Percentiles rank a stretch among this genome's conserved stretches.
Evolutionary conservation across 371 early-diverging fungal genomes (phyloP).

Genomic region (Rhizopus sp.): DNA sequence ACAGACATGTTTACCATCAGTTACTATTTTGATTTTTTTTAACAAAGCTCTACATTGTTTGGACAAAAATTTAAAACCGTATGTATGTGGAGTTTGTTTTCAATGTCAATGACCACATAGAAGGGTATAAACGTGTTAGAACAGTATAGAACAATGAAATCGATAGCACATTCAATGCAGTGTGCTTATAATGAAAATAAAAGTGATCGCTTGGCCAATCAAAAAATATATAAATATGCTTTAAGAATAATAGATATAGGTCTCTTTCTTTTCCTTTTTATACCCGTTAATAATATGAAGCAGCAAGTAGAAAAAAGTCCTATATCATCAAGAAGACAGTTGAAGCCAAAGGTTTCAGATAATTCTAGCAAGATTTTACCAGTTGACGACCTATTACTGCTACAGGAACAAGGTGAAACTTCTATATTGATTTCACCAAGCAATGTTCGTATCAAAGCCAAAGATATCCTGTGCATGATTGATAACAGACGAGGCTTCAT

Average conservation of each 20-base stretch:
- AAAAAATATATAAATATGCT: neutral
- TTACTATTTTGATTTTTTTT: too few relatives aligned
- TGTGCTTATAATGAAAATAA: slow-evolving; percentile 1
- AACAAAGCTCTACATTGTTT: too few relatives aligned
- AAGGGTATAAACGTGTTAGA: too few relatives aligned
- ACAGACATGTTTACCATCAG: too few relatives aligned
- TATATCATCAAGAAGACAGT: neutral
- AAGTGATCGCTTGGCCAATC: slow-evolving; percentile 8
- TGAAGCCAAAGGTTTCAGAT: neutral
- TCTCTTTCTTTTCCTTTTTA: neutral
- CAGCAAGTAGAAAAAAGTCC: neutral
- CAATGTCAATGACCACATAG: too few relatives aligned
- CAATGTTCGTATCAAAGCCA: neutral
- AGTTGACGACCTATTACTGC: neutral
- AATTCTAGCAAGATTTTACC: neutral
- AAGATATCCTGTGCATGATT: slow-evolving; percentile 12
- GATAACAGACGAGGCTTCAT: slow-evolving; percentile 5
- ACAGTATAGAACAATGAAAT: too few relatives aligned
- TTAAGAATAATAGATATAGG: neutral
- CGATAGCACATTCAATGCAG: too few relatives aligned
- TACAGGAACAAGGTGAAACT: slow-evolving; percentile 7
- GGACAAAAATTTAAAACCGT: too few relatives aligned
- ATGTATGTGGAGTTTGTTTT: too few relatives aligned
- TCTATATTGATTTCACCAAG: slow-evolving; percentile 6
- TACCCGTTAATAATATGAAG: neutral